Percentiles rank a stretch among this genome's conserved stretches.
Conservation (phyloP, 1,139 yeast genomes). For the Suhomyces bribrorum region DNA sequence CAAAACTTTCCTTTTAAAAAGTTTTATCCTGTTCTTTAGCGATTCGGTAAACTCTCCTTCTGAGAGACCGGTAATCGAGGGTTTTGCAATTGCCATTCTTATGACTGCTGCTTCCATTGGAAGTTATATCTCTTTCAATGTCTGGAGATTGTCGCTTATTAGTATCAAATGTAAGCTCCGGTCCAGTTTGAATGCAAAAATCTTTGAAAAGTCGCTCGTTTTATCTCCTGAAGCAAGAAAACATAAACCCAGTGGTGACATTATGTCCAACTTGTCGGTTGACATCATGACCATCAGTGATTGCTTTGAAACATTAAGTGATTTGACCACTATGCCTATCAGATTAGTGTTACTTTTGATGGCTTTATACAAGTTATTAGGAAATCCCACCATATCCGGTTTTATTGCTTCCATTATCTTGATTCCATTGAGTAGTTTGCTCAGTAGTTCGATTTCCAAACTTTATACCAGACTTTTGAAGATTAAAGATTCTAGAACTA, state of each 20-base stretch:
- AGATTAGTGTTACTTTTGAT: slow-evolving; percentile 29
- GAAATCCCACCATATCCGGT: slow-evolving; percentile 40
- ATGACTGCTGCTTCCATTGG: slow-evolving; percentile 29
- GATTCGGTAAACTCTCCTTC: slow-evolving; percentile 17
- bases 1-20: slow-evolving; percentile 36
- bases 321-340: slow-evolving; percentile 33
- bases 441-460: slow-evolving; percentile 31
- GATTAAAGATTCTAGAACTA: slow-evolving; percentile 38
- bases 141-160: slow-evolving; percentile 23
- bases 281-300: slow-evolving; percentile 32
- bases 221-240: slow-evolving; percentile 41
- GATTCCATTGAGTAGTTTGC: slow-evolving; percentile 35
- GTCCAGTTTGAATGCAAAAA: slow-evolving; percentile 30
- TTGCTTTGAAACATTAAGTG: slow-evolving; percentile 28
- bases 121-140: slow-evolving; percentile 30
- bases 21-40: slow-evolving; percentile 30
- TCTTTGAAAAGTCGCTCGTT: slow-evolving; percentile 36
- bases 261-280: slow-evolving; percentile 40
- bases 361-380: slow-evolving; percentile 33
- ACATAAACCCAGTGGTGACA: slow-evolving; percentile 43
- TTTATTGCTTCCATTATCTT: slow-evolving; percentile 33
- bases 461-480: slow-evolving; percentile 29
- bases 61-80: slow-evolving; percentile 28
- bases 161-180: slow-evolving; percentile 21
- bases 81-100: slow-evolving; percentile 30